Evolutionary conservation across 495 filamentous ascomycete genomes (phyloP).

Genomic region (Penicillium dipodomyicola): DNA sequence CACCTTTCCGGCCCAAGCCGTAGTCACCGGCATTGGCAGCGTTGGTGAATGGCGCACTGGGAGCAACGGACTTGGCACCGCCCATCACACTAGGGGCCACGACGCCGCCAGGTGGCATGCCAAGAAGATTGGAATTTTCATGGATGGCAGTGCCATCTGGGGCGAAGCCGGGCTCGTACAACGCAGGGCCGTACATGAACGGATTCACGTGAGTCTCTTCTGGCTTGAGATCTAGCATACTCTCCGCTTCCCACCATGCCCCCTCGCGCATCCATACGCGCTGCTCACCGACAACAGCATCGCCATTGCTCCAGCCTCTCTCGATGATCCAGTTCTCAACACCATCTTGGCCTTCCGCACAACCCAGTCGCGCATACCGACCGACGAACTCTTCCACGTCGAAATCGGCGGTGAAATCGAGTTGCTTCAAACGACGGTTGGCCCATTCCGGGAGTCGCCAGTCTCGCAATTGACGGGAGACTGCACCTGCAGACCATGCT

Average conservation of each 20-base stretch:
- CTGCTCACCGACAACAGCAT: constrained; percentile 85
- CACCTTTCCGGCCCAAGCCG: constrained; percentile 81
- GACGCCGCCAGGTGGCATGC: constrained; percentile 56
- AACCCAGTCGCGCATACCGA: constrained; percentile 80
- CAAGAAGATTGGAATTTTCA: constrained; percentile 60
- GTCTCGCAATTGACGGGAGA: constrained; percentile 85
- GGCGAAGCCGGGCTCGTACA: constrained; percentile 34
- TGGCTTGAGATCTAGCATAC: constrained; percentile 89
- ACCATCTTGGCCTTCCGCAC: constrained; percentile 85
- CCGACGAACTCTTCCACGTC: constrained; percentile 87
- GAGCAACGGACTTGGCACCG: constrained; percentile 69
- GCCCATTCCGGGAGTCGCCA: constrained; percentile 97
- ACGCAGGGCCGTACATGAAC: constrained; percentile 33
- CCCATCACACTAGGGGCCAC: constrained; percentile 55
- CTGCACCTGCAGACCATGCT: constrained; percentile 85
- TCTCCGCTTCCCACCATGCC: constrained; percentile 97
- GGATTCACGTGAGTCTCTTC: constrained; percentile 37
- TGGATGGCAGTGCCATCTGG: constrained; percentile 45
- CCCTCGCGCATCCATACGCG: constrained; percentile 93
- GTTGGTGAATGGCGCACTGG: constrained; percentile 63
- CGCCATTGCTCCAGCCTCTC: constrained; percentile 96
- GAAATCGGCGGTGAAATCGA: constrained; percentile 98
- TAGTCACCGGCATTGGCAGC: constrained; percentile 64
- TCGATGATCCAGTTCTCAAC: constrained; percentile 95
- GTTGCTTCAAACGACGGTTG: constrained; percentile 81